These are phyloP conservation scores for Paramarasmius palmivorus DNA, from an alignment of 1,284 basidiomycete species.

Conservation along the genomic window DNA sequence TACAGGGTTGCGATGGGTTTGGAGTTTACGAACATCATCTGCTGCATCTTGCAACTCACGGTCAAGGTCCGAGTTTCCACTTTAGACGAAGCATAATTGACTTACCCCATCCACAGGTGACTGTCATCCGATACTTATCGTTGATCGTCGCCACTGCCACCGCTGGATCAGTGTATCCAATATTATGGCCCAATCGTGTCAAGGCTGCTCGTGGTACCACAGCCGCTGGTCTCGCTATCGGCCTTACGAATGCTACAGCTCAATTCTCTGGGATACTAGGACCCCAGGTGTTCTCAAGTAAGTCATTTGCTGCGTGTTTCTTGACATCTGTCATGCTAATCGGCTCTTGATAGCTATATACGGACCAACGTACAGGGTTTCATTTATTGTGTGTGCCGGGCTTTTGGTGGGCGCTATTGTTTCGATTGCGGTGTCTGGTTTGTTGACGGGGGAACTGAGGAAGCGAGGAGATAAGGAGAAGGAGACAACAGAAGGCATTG, in stretches of 20 bases:
- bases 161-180: slow-evolving; percentile 3
- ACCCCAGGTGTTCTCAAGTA: neutral
- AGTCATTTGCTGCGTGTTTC: neutral
- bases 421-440: slow-evolving; percentile 7
- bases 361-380: slow-evolving; percentile 13
- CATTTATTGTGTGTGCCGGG: slow-evolving; percentile 10
- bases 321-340: neutral
- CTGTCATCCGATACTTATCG: slow-evolving; percentile 13
- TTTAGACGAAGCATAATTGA: neutral
- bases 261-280: slow-evolving; percentile 2
- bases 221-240: slow-evolving; percentile 1
- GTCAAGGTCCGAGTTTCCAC: slow-evolving; percentile 6
- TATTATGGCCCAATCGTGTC: neutral
- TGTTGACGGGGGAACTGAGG: slow-evolving; percentile 4
- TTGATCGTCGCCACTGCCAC: slow-evolving; percentile 16
- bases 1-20: slow-evolving; percentile 13
- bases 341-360: slow-evolving; percentile 7
- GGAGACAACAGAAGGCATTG: no score
- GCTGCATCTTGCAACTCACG: slow-evolving; percentile 12
- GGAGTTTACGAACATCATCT: slow-evolving; percentile 1
- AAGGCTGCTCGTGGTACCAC: slow-evolving; percentile 1
- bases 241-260: neutral
- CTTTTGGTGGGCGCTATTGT: slow-evolving; percentile 10
- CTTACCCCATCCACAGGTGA: neutral
- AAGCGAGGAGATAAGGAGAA: neutral